Conservation (phyloP, 2,329 filamentous ascomycete species). For the Colletotrichum sp. region DNA sequence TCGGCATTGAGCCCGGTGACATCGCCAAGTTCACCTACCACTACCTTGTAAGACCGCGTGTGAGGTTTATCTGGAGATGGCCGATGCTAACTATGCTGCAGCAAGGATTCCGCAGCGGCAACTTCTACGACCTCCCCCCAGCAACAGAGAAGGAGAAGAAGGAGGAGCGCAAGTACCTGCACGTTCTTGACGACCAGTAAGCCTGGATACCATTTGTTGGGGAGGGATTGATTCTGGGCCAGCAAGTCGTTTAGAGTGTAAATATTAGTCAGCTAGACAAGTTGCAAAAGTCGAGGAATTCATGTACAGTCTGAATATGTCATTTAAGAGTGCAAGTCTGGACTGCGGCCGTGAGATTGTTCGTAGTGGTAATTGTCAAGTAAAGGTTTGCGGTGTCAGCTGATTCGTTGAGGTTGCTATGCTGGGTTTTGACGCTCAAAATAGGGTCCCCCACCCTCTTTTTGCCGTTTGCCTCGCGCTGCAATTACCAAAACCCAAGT, state of each 20-base stretch:
- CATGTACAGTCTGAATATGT: slow-evolving; percentile 1
- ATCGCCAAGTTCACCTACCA: slow-evolving; percentile 88
- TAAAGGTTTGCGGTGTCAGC: neutral
- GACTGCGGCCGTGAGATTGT: neutral
- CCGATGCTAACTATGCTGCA: slow-evolving; percentile 45
- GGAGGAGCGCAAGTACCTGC: slow-evolving; percentile 96
- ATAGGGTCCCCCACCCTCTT: neutral
- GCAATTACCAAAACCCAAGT: neutral
- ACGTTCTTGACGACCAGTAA: slow-evolving; percentile 83
- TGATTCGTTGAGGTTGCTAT: slow-evolving; percentile 2
- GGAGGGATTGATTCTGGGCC: slow-evolving; percentile 16
- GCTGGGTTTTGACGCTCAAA: neutral
- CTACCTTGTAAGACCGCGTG: slow-evolving; percentile 76
- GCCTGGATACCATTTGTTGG: slow-evolving; percentile 22
- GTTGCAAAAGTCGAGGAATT: slow-evolving; percentile 18
- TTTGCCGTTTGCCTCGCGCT: neutral
- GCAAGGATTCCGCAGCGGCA: slow-evolving; percentile 89
- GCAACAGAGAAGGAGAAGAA: slow-evolving; percentile 93
- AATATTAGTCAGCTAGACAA: slow-evolving; percentile 34
- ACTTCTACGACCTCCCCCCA: slow-evolving; percentile 92
- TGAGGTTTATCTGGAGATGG: neutral
- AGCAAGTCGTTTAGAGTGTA: slow-evolving; percentile 27
- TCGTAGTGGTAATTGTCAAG: neutral
- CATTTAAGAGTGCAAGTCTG: neutral
- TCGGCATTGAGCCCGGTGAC: slow-evolving; percentile 88